Percentiles rank a stretch among this genome's conserved stretches.
Evolutionary conservation across 2,329 filamentous ascomycete species (phyloP).

Genomic region (Scopulariopsis brevicaulis): DNA sequence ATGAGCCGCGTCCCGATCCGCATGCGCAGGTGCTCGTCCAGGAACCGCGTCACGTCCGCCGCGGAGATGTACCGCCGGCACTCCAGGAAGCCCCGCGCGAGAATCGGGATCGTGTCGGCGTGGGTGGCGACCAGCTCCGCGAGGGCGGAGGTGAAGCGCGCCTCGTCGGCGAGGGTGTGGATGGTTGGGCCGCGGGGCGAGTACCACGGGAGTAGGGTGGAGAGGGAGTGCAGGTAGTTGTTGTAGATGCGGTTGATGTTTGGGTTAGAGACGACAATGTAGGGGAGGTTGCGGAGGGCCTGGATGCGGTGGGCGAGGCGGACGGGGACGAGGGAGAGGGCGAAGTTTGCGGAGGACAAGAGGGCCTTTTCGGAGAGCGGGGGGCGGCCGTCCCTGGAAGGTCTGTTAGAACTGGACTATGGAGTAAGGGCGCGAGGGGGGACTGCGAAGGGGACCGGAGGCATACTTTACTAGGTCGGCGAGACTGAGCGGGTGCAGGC

Average conservation of each 20-base stretch:
- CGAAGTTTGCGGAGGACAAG: conserved; percentile 89
- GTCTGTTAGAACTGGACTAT: not conserved
- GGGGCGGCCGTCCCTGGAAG: conserved; percentile 58
- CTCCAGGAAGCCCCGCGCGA: conserved; percentile 87
- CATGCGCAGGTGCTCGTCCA: conserved; percentile 88
- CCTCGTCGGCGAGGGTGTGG: conserved; percentile 69
- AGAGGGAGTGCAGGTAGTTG: conserved; percentile 90
- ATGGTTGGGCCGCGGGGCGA: conserved; percentile 44
- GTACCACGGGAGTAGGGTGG: conserved; percentile 74
- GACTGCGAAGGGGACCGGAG: not conserved
- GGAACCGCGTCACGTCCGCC: conserved; percentile 73
- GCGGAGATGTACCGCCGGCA: conserved; percentile 82
- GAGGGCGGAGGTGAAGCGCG: conserved; percentile 82
- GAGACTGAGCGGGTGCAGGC: conserved; percentile 72
- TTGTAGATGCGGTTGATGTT: conserved; percentile 91
- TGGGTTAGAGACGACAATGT: conserved; percentile 96
- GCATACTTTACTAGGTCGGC: conserved; percentile 77
- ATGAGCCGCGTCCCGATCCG: conserved; percentile 90
- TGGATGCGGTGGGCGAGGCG: conserved; percentile 91
- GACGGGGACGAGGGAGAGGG: conserved; percentile 80
- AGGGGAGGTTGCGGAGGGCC: conserved; percentile 84
- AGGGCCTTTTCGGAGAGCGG: conserved; percentile 72
- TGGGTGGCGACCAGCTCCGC: conserved; percentile 94
- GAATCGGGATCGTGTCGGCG: conserved; percentile 83
- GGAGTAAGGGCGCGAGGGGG: not conserved